Conservation (phyloP, 371 early-diverging fungal species). For the Syncephalastrum contaminatum region DNA sequence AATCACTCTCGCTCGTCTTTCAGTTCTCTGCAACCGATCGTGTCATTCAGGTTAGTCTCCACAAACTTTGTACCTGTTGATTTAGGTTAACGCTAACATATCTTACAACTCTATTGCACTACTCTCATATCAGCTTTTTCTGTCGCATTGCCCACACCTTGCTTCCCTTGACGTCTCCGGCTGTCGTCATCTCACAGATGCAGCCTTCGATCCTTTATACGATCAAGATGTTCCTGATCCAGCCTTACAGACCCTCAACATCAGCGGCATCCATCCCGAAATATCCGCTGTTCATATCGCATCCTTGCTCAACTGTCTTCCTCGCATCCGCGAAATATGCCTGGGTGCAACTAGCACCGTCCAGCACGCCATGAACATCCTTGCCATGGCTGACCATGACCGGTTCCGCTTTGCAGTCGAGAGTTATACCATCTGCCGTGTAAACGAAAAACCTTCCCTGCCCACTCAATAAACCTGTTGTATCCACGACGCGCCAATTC, state of each 20-base stretch:
- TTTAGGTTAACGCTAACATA: too few relatives aligned
- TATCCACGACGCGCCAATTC: too few relatives aligned
- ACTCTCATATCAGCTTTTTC: constrained; percentile 9
- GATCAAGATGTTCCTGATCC: constrained; percentile 5
- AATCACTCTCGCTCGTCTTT: constrained; percentile 30
- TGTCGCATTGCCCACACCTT: constrained; percentile 11
- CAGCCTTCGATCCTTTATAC: constrained; percentile 15
- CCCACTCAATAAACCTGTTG: too few relatives aligned
- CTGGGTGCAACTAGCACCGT: constrained; percentile 13
- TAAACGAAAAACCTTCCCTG: too few relatives aligned
- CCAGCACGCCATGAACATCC: too few relatives aligned
- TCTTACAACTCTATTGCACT: too few relatives aligned
- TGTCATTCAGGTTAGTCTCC: constrained; percentile 27
- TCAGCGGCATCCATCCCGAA: constrained; percentile 24
- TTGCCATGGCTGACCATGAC: too few relatives aligned
- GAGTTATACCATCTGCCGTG: too few relatives aligned
- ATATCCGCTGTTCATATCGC: constrained; percentile 15
- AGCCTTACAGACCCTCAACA: constrained; percentile 17
- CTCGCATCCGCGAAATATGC: constrained; percentile 19
- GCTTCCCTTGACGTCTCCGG: constrained; percentile 25
- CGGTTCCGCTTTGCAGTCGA: too few relatives aligned
- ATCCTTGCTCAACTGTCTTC: constrained; percentile 15
- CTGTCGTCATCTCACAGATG: constrained; percentile 20
- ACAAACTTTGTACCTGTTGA: too few relatives aligned
- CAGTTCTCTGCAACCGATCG: constrained; percentile 37